Evolutionary conservation across 768 basidiomycete species (phyloP).

Genomic region (Pisolithus sp.): DNA sequence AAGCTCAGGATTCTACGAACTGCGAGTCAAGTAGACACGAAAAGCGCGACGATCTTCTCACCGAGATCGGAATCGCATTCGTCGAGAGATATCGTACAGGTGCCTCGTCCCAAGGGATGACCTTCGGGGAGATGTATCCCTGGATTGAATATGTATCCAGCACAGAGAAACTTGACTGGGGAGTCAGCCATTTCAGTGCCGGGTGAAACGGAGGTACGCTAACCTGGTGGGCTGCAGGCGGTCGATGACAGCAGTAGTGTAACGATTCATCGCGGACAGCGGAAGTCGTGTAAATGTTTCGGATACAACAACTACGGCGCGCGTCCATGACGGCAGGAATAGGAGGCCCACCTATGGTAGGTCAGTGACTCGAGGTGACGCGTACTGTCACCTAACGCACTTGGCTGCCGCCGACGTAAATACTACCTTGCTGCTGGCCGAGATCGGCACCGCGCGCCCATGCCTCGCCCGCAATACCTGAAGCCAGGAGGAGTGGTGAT

Average conservation of each 20-base stretch:
- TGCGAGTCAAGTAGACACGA: background rate
- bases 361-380: conserved; percentile 1
- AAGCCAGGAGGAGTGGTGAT: conserved; percentile 37
- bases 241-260: conserved; percentile 38
- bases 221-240: conserved; percentile 44
- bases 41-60: conserved; percentile 4
- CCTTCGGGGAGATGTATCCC: conserved; percentile 36
- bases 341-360: conserved; percentile 41
- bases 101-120: conserved; percentile 34
- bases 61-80: conserved; percentile 3
- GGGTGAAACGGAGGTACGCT: background rate
- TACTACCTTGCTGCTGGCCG: conserved; percentile 44
- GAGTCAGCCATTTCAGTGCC: background rate
- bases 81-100: conserved; percentile 50
- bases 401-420: conserved; percentile 40
- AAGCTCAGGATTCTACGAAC: conserved; percentile 27
- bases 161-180: conserved; percentile 35
- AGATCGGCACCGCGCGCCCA: conserved; percentile 50
- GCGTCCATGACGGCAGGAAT: conserved; percentile 46
- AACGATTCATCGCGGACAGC: conserved; percentile 42
- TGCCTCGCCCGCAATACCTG: conserved; percentile 38
- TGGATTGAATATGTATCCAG: conserved; percentile 49
- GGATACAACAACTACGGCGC: conserved; percentile 43
- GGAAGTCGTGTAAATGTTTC: conserved; percentile 45
- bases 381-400: conserved; percentile 24